A percentile compares a stretch with the other conserved stretches of the same genome.
Evolutionary conservation across 371 early-diverging fungal species (phyloP).

Genomic region (Batrachochytrium dendrobatidis): DNA sequence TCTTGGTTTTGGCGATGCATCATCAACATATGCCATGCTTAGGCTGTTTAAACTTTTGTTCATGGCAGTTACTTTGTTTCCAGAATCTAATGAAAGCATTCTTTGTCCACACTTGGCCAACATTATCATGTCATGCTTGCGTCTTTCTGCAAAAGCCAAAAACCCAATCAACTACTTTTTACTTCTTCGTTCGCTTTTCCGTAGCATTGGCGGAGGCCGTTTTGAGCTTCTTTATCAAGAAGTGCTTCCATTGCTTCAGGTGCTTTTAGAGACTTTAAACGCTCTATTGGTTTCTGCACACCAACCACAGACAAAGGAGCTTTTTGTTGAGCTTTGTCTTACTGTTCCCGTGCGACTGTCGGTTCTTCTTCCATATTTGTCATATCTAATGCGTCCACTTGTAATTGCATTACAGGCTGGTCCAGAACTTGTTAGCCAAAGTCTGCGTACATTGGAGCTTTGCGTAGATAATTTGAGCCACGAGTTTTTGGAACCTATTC

Average conservation of each 20-base stretch:
- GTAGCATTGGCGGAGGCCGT: slow-evolving; percentile 75
- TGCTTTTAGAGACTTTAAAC: slow-evolving; percentile 84
- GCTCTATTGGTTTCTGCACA: slow-evolving; percentile 70
- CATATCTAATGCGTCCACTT: slow-evolving; percentile 92
- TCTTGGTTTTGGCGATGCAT: slow-evolving; percentile 69
- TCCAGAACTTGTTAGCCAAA: slow-evolving; percentile 88
- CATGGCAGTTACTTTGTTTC: slow-evolving; percentile 88
- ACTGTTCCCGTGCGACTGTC: slow-evolving; percentile 96
- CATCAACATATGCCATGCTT: slow-evolving; percentile 73
- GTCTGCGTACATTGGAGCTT: slow-evolving; percentile 92
- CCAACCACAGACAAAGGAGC: slow-evolving; percentile 76
- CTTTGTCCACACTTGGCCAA: slow-evolving; percentile 83
- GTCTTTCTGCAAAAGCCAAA: slow-evolving; percentile 71
- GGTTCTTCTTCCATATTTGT: slow-evolving; percentile 88
- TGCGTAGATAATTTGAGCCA: slow-evolving; percentile 97
- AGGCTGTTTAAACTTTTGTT: slow-evolving; percentile 89
- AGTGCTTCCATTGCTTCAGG: slow-evolving; percentile 84
- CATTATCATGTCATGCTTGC: slow-evolving; percentile 84
- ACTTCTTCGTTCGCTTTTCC: slow-evolving; percentile 84
- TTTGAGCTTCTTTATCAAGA: slow-evolving; percentile 81
- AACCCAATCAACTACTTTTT: slow-evolving; percentile 88
- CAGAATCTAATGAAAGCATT: slow-evolving; percentile 83
- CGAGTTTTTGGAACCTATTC: slow-evolving; percentile 93
- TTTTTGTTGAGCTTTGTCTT: slow-evolving; percentile 72
- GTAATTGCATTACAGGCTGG: slow-evolving; percentile 88